A percentile compares a stretch with the other conserved stretches of the same genome.
These are phyloP conservation scores for Sicyos baderoa DNA, from an alignment of 306 rosid genomes.

Conservation along the genomic window DNA sequence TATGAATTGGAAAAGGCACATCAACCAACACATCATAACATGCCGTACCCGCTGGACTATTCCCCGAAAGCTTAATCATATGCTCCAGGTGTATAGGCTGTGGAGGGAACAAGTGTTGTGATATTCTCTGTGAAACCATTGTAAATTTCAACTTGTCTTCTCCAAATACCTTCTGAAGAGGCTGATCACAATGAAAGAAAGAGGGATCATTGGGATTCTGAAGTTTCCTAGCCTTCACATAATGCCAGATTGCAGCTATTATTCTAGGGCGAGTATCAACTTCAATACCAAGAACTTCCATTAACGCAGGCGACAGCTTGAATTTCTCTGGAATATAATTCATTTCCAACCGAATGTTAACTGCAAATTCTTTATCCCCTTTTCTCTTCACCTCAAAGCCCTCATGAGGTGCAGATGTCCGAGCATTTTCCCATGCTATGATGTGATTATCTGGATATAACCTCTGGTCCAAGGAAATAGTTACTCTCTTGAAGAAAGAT, in stretches of 20 bases:
- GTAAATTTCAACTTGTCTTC: constrained; percentile 92
- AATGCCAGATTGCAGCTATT: constrained; percentile 96
- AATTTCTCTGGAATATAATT: constrained; percentile 88
- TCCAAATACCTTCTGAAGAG: constrained; percentile 92
- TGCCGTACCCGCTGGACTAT: constrained; percentile 77
- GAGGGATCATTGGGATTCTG: constrained; percentile 84
- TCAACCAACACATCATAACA: constrained; percentile 94
- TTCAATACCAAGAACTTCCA: constrained; percentile 97
- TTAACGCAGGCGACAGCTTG: constrained; percentile 78
- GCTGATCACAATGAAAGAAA: constrained; percentile 68
- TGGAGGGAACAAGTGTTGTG: constrained; percentile 84
- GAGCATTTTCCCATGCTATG: constrained; percentile 77
- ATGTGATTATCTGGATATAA: constrained; percentile 74
- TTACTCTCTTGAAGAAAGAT: constrained; percentile 79
- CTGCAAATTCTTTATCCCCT: constrained; percentile 82
- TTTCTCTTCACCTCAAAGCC: constrained; percentile 98
- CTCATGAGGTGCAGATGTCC: constrained; percentile 81
- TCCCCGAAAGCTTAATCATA: constrained; percentile 83
- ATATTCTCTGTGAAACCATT: constrained; percentile 80
- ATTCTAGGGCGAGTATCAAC: constrained; percentile 97
- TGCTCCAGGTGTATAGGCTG: constrained; percentile 90
- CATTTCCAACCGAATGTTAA: constrained; percentile 73
- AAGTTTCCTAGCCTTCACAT: constrained; percentile 95
- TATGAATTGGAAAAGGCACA: constrained; percentile 86
- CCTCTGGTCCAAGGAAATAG: constrained; percentile 90